Conservation (phyloP, 1,284 basidiomycete genomes). For the Heterobasidion irregulare region DNA sequence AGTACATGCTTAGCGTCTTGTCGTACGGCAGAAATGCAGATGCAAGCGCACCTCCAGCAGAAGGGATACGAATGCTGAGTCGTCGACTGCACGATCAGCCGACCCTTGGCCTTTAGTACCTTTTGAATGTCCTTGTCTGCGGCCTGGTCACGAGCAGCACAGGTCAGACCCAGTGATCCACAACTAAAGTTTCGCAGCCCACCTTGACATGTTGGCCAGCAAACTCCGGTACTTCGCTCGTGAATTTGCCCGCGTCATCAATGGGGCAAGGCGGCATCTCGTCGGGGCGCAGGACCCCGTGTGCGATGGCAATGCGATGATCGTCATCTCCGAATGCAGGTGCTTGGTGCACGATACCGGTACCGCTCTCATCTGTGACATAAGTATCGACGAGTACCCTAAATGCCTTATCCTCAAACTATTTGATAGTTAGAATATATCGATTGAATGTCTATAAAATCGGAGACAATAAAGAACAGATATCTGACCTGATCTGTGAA, state of each 20-base stretch:
- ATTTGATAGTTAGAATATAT: neutral
- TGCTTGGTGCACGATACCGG: slow-evolving; percentile 98
- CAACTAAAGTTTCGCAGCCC: slow-evolving; percentile 6
- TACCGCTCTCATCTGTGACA: slow-evolving; percentile 91
- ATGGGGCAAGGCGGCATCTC: slow-evolving; percentile 96
- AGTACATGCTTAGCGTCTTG: neutral
- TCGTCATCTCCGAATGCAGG: slow-evolving; percentile 99
- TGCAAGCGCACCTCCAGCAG: slow-evolving; percentile 78
- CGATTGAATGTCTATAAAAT: too few relatives aligned
- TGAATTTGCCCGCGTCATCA: slow-evolving; percentile 87
- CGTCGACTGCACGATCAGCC: slow-evolving; percentile 84
- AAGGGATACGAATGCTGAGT: slow-evolving; percentile 92
- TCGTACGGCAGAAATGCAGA: neutral
- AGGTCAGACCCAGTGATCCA: neutral
- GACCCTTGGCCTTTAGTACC: slow-evolving; percentile 80
- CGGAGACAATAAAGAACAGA: neutral
- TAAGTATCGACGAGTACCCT: slow-evolving; percentile 87
- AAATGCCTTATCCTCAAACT: slow-evolving; percentile 93
- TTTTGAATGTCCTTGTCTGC: slow-evolving; percentile 96
- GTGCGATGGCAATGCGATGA: slow-evolving; percentile 84
- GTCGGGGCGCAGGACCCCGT: slow-evolving; percentile 77
- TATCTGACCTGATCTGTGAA: slow-evolving; percentile 80
- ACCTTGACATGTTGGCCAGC: slow-evolving; percentile 90
- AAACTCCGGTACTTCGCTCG: slow-evolving; percentile 86
- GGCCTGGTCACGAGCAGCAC: slow-evolving; percentile 35